phyloP scores from a whole-genome alignment of 139 green algal genomes.

The Picochlorum sp. region DNA sequence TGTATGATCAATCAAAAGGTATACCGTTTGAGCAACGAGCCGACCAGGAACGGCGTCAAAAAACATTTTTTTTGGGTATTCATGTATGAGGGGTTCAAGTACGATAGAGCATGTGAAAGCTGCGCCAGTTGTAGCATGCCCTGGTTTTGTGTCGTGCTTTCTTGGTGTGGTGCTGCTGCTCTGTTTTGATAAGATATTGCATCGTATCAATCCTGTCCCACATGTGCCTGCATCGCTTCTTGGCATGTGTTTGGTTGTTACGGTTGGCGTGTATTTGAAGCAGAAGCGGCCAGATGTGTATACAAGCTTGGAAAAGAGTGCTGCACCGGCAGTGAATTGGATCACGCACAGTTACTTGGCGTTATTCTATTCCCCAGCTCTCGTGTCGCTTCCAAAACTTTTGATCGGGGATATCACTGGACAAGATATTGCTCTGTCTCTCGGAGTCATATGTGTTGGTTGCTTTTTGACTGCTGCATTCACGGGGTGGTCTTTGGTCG shows the following conservation, averaged over 20 bases:
- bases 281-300: background rate
- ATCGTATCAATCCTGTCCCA: too few species aligned
- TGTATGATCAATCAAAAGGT: too few species aligned
- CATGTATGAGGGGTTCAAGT: too few species aligned
- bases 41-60: too few species aligned
- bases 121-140: too few species aligned
- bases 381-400: constrained; percentile 70
- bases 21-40: too few species aligned
- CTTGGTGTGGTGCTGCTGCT: too few species aligned
- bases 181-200: too few species aligned
- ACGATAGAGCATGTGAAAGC: too few species aligned
- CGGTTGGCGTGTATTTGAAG: background rate
- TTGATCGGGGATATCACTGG: constrained; percentile 16
- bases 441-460: background rate
- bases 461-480: constrained; percentile 4
- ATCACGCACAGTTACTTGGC: constrained; percentile 74
- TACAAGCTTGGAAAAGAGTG: background rate
- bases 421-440: background rate
- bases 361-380: constrained; percentile 80
- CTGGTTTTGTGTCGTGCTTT: too few species aligned
- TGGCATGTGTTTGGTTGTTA: background rate
- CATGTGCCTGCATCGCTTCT: too few species aligned
- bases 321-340: constrained; percentile 58
- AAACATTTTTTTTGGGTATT: too few species aligned
- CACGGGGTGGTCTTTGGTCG: background rate